Percentiles rank a stretch among this genome's conserved stretches.
Evolutionary conservation across 208 protist genomes (phyloP).

Genomic region (Trypanosoma rangeli): DNA sequence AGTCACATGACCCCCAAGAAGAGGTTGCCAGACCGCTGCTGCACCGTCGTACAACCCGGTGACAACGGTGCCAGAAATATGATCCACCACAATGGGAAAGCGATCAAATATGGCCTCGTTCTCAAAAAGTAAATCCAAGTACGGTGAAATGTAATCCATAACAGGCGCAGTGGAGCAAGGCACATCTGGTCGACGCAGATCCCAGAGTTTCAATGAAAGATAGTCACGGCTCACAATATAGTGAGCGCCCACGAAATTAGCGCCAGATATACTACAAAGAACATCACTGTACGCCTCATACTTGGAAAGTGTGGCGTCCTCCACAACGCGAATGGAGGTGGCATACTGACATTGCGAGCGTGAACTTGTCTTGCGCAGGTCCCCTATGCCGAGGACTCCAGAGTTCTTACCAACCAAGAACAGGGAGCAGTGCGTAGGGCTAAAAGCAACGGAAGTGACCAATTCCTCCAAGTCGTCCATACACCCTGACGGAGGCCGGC

Average conservation of each 20-base stretch:
- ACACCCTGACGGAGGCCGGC: constrained; percentile 54
- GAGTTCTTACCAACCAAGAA: constrained; percentile 85
- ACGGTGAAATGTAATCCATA: constrained; percentile 68
- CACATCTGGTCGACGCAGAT: constrained; percentile 59
- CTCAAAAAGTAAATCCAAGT: constrained; percentile 76
- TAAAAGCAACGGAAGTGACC: constrained; percentile 74
- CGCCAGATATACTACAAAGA: constrained; percentile 80
- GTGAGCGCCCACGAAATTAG: constrained; percentile 72
- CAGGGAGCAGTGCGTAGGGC: constrained; percentile 80
- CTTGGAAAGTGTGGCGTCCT: constrained; percentile 2
- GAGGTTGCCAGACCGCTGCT: constrained; percentile 85
- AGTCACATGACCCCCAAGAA: constrained; percentile 29
- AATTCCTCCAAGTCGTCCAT: constrained; percentile 84
- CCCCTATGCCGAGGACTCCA: constrained; percentile 79
- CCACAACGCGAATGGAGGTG: constrained; percentile 56
- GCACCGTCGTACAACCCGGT: constrained; percentile 86
- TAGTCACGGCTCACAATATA: constrained; percentile 89
- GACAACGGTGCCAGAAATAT: constrained; percentile 70
- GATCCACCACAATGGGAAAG: constrained; percentile 79
- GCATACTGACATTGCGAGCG: constrained; percentile 63
- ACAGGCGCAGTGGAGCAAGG: constrained; percentile 65
- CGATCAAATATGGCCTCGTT: constrained; percentile 88
- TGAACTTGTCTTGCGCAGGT: constrained; percentile 78
- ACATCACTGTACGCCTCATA: constrained; percentile 85
- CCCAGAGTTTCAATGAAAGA: constrained; percentile 86